These are phyloP conservation scores for Cyberlindnera amylophila DNA, from an alignment of 805 yeast genomes.

Conservation along the genomic window DNA sequence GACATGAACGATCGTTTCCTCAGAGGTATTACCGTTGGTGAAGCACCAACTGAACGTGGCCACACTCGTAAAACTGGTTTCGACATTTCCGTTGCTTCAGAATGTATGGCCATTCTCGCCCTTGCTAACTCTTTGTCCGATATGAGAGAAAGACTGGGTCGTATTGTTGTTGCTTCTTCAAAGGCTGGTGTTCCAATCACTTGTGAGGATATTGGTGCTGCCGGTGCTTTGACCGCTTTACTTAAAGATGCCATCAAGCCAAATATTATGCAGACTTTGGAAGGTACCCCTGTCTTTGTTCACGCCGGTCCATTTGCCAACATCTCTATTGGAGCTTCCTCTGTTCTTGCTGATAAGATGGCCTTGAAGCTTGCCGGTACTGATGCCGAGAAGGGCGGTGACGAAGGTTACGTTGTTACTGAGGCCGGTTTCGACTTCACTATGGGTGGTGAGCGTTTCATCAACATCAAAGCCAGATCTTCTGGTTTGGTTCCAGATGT, in stretches of 20 bases:
- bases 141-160: slow-evolving; percentile 70
- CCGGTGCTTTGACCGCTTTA: slow-evolving; percentile 81
- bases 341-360: slow-evolving; percentile 75
- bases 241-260: slow-evolving; percentile 82
- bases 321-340: slow-evolving; percentile 82
- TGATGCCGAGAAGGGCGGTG: slow-evolving; percentile 44
- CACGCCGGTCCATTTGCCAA: slow-evolving; percentile 91
- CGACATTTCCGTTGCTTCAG: slow-evolving; percentile 83
- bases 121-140: slow-evolving; percentile 66
- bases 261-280: slow-evolving; percentile 82
- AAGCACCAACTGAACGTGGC: slow-evolving; percentile 75
- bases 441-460: slow-evolving; percentile 88
- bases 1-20: slow-evolving; percentile 80
- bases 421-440: slow-evolving; percentile 91
- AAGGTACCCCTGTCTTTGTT: slow-evolving; percentile 83
- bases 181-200: slow-evolving; percentile 76
- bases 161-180: slow-evolving; percentile 67
- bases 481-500: slow-evolving; percentile 77
- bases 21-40: slow-evolving; percentile 74
- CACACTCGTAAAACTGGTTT: slow-evolving; percentile 77
- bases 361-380: slow-evolving; percentile 79
- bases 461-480: slow-evolving; percentile 77
- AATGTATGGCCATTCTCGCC: slow-evolving; percentile 82
- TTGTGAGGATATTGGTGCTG: slow-evolving; percentile 80
- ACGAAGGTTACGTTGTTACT: slow-evolving; percentile 74